phyloP scores from a whole-genome alignment of 176 grass and related monocot genomes.

The Oryza nivara region DNA sequence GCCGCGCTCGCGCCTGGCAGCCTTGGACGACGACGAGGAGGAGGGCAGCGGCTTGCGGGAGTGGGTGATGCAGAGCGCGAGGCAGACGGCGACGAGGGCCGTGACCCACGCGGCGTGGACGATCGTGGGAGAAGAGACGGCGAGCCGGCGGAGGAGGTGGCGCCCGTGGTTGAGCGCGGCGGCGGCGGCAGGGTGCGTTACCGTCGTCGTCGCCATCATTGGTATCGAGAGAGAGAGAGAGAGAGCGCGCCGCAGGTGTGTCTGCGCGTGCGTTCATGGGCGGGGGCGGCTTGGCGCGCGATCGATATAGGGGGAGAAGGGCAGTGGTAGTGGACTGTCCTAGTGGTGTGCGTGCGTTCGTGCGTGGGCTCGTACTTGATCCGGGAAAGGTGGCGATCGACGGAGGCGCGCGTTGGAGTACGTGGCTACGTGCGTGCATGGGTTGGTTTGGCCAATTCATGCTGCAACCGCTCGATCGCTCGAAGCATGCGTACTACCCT shows the following conservation, averaged over 20 bases:
- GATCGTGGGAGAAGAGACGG: background rate
- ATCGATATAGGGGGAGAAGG: too few species aligned
- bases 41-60: slow-evolving; percentile 20
- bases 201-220: background rate
- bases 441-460: too few species aligned
- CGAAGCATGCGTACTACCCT: too few species aligned
- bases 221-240: background rate
- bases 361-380: too few species aligned
- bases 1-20: background rate
- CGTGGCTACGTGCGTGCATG: too few species aligned
- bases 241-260: background rate
- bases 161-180: background rate
- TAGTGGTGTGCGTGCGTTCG: too few species aligned
- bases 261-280: background rate
- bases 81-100: slow-evolving; percentile 41
- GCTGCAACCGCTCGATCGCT: too few species aligned
- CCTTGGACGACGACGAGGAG: background rate
- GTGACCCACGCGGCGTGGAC: slow-evolving; percentile 35
- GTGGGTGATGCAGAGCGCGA: slow-evolving; percentile 56
- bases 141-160: background rate
- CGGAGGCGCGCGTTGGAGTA: too few species aligned
- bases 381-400: too few species aligned
- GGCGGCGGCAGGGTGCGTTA: background rate
- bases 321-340: too few species aligned
- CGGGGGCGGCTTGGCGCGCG: too few species aligned